Evolutionary conservation across 768 basidiomycete genomes (phyloP), one percentile per base, ranked within the genome.

Genomic region (Lactarius vividus): DNA sequence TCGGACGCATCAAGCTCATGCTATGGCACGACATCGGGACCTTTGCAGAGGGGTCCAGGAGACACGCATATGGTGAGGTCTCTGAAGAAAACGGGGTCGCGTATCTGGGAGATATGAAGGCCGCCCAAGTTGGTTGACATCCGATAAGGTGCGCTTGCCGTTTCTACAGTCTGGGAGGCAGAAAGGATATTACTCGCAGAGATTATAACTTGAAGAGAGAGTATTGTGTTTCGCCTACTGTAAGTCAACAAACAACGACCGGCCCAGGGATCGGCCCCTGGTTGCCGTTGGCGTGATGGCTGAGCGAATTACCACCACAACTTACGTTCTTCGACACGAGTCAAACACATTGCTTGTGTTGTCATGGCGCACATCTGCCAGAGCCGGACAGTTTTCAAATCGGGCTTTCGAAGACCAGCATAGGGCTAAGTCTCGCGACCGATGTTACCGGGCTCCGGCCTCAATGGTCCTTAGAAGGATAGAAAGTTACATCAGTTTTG

Each of bases 1-100:
- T 85, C 81, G n/a, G 23, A 23, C 28, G 16, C 16, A 16, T 40
- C 26, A 40, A 59, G 7, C 26, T 28, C 58, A 59, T 9, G 39
- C 20, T 10, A 16, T 26, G 15, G 18, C 37, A 44, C 6, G n/a
- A 44, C 39, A 31, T 44, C 3, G 39, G 15, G 39, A 42, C 16
- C 20, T 26, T 11, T 26, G 23, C 57, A 39, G 39, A 42, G 6
- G 23, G 23, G 15, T 15, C 18, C 3, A 15, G 26, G n/a, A 40
- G 40, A 26, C 20, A 6, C 4, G 56, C 35, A 5, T 20, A 35
- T 11, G 35, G 35, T 3, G 20, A 37, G 56, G 31, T 31, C 15
- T 35, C 18, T 31, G 53, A 56, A 57, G n/a, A 23, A 23, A 15
- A 57, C 20, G 18, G 11, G 56, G n/a, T 35, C 11, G 31, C 10